phyloP scores from a whole-genome alignment of 176 grass and related monocot species.

The Phragmites australis region DNA sequence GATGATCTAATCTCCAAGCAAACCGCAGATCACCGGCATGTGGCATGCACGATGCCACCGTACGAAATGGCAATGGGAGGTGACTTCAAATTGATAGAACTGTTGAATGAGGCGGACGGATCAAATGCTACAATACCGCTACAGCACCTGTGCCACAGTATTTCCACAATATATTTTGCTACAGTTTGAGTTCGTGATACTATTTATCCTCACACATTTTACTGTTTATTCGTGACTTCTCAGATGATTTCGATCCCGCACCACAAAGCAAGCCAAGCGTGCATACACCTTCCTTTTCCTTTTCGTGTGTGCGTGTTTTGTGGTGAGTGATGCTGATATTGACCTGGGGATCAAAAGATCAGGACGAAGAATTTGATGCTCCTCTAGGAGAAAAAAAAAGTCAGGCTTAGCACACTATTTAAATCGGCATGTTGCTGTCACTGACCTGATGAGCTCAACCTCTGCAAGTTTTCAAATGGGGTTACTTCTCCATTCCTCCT shows the following conservation, averaged over 20 bases:
- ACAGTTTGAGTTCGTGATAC: no score
- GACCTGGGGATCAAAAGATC: slow-evolving; percentile 33
- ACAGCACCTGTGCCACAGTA: no score
- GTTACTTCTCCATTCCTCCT: slow-evolving; percentile 2
- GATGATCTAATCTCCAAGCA: not conserved
- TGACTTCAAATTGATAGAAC: no score
- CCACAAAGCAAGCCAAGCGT: slow-evolving; percentile 31
- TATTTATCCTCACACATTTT: no score
- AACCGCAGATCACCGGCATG: slow-evolving; percentile 22
- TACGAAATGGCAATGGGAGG: slow-evolving; percentile 4
- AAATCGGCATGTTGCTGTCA: slow-evolving; percentile 18
- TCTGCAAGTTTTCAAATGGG: not conserved
- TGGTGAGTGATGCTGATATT: slow-evolving; percentile 10
- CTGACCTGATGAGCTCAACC: slow-evolving; percentile 15
- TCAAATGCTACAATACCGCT: no score
- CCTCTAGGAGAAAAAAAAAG: not conserved
- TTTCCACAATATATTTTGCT: no score
- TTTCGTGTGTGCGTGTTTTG: slow-evolving; percentile 13
- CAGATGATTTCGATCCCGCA: no score
- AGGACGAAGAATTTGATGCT: slow-evolving; percentile 41
- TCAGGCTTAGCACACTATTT: not conserved
- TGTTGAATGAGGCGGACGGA: no score
- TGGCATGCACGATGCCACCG: slow-evolving; percentile 20
- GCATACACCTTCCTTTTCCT: not conserved
- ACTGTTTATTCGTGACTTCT: no score